phyloP scores from a whole-genome alignment of 2,329 filamentous ascomycete genomes.

The Aspergillus transmontanensis region DNA sequence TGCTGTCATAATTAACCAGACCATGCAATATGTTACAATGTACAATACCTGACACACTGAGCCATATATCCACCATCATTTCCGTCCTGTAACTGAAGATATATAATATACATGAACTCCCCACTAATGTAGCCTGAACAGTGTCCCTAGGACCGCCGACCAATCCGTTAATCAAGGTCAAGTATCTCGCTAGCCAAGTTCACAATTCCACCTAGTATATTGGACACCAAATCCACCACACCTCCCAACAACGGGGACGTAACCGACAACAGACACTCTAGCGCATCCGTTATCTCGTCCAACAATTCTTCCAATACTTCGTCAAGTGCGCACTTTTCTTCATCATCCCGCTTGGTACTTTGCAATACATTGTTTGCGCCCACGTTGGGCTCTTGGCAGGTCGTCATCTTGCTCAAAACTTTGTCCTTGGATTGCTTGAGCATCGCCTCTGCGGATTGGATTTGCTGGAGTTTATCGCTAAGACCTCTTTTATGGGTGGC shows the following conservation, averaged over 20 bases:
- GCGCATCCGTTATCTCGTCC: conserved; percentile 5
- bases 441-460: neutral
- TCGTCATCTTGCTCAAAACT: neutral
- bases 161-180: neutral
- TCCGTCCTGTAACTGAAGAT: neutral
- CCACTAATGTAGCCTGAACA: neutral
- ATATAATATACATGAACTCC: neutral
- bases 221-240: conserved; percentile 6
- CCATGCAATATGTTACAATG: neutral
- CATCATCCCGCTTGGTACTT: neutral
- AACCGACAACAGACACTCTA: conserved; percentile 11
- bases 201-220: conserved; percentile 5
- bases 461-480: neutral
- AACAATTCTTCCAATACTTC: conserved; percentile 10
- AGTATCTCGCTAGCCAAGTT: neutral
- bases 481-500: neutral
- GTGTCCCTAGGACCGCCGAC: neutral
- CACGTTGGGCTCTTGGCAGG: conserved; percentile 3
- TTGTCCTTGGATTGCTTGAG: neutral
- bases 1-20: neutral
- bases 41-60: neutral
- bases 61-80: neutral
- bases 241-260: neutral
- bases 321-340: conserved; percentile 4
- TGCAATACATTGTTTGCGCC: neutral